Evolutionary conservation across 2,329 filamentous ascomycete genomes (phyloP), one percentile per base, ranked within the genome.

Genomic region (Bipolaris cookei): DNA sequence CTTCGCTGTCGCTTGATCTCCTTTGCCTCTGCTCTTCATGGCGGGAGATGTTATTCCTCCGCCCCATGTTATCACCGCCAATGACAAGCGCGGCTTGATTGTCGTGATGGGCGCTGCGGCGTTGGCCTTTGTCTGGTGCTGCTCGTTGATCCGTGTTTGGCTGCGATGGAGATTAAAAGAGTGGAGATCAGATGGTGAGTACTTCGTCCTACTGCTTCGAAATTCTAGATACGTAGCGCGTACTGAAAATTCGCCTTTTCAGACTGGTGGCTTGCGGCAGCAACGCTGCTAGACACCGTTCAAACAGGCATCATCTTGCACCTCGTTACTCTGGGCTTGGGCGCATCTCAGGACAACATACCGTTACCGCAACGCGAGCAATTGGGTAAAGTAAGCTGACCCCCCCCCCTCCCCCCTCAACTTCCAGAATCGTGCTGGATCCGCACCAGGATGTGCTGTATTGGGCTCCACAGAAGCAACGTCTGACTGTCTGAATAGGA

Each of bases 81-180:
- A 68, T 52, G 71, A 75, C 51, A 73, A 74, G 54, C 66, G 71
- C 14, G 72, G 71, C n/a, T 58, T 76, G n/a, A 63, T 76, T 7
- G 65, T 72, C 7, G 68, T 75, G 25, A 68, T 68, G 0, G 69
- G 68, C 16, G 68, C 63, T 10, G 54, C 62, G 3, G 69, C 68
- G 3, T 45, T 73, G 21, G 65, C 67, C 6, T 76, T 74, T 54
- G 65, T 74, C 10, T 66, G 66, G 62, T 58, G 61, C 1, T 76
- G 72, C 46, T 67, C 69, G 13, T 25, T 69, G 28, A 73, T 76
- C 3, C 65, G 73, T 21, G 49, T 71, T 38, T 75, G 67, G 63
- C 47, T 74, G 45, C 67, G 71, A n/a, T 47, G 51, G 7, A 62
- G 67, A 34, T 62, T 64, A 3, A 65, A 65, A 23, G 67, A 74